Conservation (phyloP, 805 yeast genomes). For the Kodamaea nitidulidarum region DNA sequence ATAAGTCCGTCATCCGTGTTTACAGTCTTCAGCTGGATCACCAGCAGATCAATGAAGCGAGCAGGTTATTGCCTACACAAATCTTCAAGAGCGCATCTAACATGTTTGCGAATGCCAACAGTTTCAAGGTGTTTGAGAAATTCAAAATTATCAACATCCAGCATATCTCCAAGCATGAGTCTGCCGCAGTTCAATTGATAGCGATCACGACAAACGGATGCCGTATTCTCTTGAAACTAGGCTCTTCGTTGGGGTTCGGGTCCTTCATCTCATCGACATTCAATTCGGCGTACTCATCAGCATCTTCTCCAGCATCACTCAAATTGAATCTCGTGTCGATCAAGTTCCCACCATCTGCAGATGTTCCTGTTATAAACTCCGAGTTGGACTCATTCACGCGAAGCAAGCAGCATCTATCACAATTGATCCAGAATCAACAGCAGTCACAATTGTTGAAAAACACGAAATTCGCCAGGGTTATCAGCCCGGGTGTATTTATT, state of each 20-base stretch:
- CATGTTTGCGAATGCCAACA: slow-evolving; percentile 54
- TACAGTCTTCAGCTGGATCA: slow-evolving; percentile 54
- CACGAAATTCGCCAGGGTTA: slow-evolving; percentile 53
- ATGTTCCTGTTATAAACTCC: slow-evolving; percentile 36
- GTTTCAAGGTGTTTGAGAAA: slow-evolving; percentile 44
- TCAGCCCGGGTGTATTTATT: slow-evolving; percentile 85
- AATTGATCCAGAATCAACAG: slow-evolving; percentile 38
- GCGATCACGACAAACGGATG: slow-evolving; percentile 84
- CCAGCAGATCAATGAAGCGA: slow-evolving; percentile 34
- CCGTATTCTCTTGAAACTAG: slow-evolving; percentile 58
- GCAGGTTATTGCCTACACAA: slow-evolving; percentile 41
- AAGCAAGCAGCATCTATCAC: slow-evolving; percentile 37
- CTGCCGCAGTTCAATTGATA: slow-evolving; percentile 64
- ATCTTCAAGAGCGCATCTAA: slow-evolving; percentile 46
- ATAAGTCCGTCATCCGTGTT: slow-evolving; percentile 75
- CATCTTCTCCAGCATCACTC: slow-evolving; percentile 22
- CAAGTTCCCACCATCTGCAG: slow-evolving; percentile 62
- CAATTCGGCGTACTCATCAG: slow-evolving; percentile 19
- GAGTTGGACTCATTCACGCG: slow-evolving; percentile 41
- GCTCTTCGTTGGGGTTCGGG: slow-evolving; percentile 24
- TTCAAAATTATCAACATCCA: slow-evolving; percentile 61
- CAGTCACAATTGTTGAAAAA: slow-evolving; percentile 57
- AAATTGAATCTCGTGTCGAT: slow-evolving; percentile 43
- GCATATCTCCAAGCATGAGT: slow-evolving; percentile 60
- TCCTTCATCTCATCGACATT: slow-evolving; percentile 11